Evolutionary conservation across 2,329 filamentous ascomycete genomes (phyloP).

Genomic region (Penicillium oxalicum): DNA sequence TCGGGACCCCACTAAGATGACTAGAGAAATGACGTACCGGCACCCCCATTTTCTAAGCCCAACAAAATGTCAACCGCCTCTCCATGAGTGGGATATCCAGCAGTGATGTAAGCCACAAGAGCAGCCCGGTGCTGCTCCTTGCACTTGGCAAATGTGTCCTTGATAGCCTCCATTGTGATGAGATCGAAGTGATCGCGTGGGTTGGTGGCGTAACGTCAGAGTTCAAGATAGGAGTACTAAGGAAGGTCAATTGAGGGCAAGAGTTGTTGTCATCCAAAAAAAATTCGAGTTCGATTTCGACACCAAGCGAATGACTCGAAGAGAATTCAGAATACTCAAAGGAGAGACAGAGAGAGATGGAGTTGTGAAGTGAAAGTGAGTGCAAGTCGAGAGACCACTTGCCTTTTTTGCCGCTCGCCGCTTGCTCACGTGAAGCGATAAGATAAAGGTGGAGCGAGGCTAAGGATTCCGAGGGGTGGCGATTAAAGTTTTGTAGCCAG

Average conservation of each 20-base stretch:
- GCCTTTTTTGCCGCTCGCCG: slow-evolving; percentile 15
- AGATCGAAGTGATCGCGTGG: slow-evolving; percentile 3
- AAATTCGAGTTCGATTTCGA: too few relatives aligned
- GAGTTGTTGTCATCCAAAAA: too few relatives aligned
- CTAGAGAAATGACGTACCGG: slow-evolving; percentile 52
- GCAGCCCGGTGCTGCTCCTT: slow-evolving; percentile 62
- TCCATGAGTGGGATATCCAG: slow-evolving; percentile 78
- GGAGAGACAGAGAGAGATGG: neutral
- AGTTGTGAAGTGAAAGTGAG: neutral
- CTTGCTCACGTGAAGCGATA: slow-evolving; percentile 17
- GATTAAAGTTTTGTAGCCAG: neutral
- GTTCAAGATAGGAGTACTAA: too few relatives aligned
- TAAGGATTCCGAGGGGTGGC: neutral
- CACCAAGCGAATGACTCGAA: neutral
- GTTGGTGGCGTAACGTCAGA: neutral
- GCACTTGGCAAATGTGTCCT: slow-evolving; percentile 52
- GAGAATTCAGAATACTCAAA: neutral
- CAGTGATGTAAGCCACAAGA: slow-evolving; percentile 92
- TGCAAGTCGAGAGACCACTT: slow-evolving; percentile 1
- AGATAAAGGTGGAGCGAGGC: slow-evolving; percentile 5
- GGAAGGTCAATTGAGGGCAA: slow-evolving; percentile 6
- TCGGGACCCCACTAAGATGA: slow-evolving; percentile 1
- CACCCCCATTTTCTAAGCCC: slow-evolving; percentile 85
- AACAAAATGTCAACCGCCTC: slow-evolving; percentile 79
- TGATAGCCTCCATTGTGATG: slow-evolving; percentile 47